Conservation (phyloP, 352 stramenopile species). For the Globisporangium megalacanthum region DNA sequence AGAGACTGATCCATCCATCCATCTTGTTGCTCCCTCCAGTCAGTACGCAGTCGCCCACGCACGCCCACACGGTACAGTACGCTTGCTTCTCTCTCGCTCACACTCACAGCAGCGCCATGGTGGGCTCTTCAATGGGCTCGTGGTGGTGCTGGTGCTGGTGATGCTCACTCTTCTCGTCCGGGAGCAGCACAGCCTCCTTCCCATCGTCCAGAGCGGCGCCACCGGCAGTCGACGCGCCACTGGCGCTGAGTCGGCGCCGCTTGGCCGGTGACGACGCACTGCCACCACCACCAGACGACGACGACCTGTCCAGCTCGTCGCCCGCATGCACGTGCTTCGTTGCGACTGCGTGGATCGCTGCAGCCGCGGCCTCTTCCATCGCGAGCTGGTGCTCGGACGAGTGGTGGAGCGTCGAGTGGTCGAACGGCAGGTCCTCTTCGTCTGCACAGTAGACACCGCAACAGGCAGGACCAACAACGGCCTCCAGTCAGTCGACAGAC, state of each 20-base stretch:
- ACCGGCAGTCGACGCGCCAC: neutral
- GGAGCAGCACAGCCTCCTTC: neutral
- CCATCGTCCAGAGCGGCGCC: neutral
- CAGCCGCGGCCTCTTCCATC: constrained; percentile 8
- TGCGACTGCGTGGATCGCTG: constrained; percentile 8
- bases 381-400: constrained; percentile 11
- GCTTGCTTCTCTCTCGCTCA: neutral
- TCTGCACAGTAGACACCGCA: constrained; percentile 5
- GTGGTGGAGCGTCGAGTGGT: constrained; percentile 10
- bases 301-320: constrained; percentile 7
- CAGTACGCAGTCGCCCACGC: no score
- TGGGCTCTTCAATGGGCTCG: neutral
- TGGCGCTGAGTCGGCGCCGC: constrained; percentile 5
- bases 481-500: neutral
- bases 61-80: no score
- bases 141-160: constrained; percentile 1
- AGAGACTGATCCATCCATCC: constrained; percentile 5
- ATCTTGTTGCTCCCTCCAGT: neutral
- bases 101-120: constrained; percentile 8
- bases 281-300: neutral
- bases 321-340: constrained; percentile 2
- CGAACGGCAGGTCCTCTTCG: constrained; percentile 19
- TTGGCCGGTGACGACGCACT: constrained; percentile 6
- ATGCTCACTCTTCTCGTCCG: no score
- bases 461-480: neutral